Evolutionary conservation across 164 flowering plant species (phyloP), one percentile per base, ranked within the genome.

Genomic region (Annona cherimola): DNA sequence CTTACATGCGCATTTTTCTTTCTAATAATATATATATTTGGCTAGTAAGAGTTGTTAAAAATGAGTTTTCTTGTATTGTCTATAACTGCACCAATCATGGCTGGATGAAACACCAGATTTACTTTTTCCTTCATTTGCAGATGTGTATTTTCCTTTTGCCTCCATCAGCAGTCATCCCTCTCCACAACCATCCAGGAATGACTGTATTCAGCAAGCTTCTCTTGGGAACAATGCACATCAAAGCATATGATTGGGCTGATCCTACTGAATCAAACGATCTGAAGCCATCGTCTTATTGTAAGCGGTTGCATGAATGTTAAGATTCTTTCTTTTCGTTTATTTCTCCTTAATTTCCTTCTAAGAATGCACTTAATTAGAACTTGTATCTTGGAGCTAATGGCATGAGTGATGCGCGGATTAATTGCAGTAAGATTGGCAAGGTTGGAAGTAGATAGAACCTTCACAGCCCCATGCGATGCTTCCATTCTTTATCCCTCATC

Each of bases 181-280:
- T 94, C 46, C 98, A 94, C 68, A 90, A 94, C 78, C 98, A 94
- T 79, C 98, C 98, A 3, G 96, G 75, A 60, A 94, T 94, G 98
- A 94, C 98, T 1, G 98, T 94, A 4, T 90, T 91, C 79, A 90
- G 86, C 84, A 94, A 91, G 75, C 93, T 94, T 65, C 81, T 94
- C 1, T 14, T 88, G 4, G 97, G 98, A 11, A 77, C 81, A 5
- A 85, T 94, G 98, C 98, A 91, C 80, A 88, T 91, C 26, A 91
- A 86, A 69, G 83, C 98, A 0, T 91, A 87, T 72, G 98, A 94
- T 73, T 94, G 87, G 96, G 89, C 76, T 63, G 82, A 84, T 79
- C 78, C 78, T 39, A 69, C 7, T 54, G 41, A 61, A 19, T 42
- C 75, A 0, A 73, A 76, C 55, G 77, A 66, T 50, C 4, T 74